Evolutionary conservation across 139 green algal genomes (phyloP).

Genomic region (Chlamydomonas sphaeroides): DNA sequence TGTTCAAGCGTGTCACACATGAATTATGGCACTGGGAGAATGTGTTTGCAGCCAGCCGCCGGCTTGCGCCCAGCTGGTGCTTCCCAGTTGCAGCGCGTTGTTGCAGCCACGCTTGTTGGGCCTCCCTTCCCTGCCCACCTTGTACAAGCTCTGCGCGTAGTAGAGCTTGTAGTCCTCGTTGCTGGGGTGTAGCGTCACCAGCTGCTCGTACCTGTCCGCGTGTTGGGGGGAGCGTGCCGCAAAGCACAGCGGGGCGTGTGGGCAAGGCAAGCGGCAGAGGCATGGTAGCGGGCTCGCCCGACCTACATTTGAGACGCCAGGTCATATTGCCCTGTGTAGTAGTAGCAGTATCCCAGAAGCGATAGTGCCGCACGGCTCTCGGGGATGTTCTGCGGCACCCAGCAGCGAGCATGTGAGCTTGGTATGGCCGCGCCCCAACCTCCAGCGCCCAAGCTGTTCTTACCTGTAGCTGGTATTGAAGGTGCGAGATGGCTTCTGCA

Average conservation of each 20-base stretch:
- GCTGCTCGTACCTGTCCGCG: constrained; percentile 76
- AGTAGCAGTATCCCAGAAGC: constrained; percentile 82
- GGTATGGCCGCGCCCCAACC: constrained; percentile 12
- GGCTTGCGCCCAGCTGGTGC: no score
- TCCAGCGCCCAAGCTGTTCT: no score
- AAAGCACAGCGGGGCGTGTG: no score
- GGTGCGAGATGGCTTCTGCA: constrained; percentile 52
- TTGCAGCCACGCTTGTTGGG: no score
- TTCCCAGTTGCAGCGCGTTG: no score
- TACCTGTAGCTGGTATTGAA: constrained; percentile 64
- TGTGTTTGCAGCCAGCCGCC: no score
- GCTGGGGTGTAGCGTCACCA: constrained; percentile 56
- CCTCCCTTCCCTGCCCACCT: constrained; percentile 48
- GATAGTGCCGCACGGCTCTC: constrained; percentile 75
- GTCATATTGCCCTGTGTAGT: constrained; percentile 72
- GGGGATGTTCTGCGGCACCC: constrained; percentile 56
- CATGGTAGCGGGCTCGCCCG: no score
- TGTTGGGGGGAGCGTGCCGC: no score
- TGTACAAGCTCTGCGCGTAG: constrained; percentile 77
- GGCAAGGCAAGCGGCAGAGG: no score
- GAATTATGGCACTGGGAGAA: no score
- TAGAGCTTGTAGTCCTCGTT: constrained; percentile 78
- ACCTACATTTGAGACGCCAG: constrained; percentile 69
- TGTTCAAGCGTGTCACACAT: no score
- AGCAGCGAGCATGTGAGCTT: not conserved